Conservation (phyloP, 768 basidiomycete genomes). For the Tricholoma bakamatsutake region DNA sequence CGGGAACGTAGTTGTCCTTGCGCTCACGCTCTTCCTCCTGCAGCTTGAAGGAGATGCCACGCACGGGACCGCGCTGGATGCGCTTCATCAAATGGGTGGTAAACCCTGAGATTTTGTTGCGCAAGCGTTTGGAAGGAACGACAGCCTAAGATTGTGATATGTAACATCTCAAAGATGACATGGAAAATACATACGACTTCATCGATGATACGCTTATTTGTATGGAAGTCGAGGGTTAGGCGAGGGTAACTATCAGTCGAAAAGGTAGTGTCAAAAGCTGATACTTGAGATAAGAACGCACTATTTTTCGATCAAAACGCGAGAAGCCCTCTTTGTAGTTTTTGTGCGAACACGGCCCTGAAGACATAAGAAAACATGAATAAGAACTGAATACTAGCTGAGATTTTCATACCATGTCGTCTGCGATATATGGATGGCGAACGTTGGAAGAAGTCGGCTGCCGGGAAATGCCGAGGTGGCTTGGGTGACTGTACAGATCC, state of each 20-base stretch:
- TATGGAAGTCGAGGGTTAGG: constrained; percentile 98
- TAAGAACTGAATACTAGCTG: not conserved
- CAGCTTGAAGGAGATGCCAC: constrained; percentile 99
- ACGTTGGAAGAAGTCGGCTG: not conserved
- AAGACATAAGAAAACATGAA: not conserved
- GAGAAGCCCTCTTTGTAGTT: constrained; percentile 98
- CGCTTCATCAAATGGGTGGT: constrained; percentile 99
- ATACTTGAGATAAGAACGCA: constrained; percentile 34
- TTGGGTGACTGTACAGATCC: constrained; percentile 34
- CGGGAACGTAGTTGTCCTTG: constrained; percentile 99
- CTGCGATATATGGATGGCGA: constrained; percentile 15
- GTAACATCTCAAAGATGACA: not conserved
- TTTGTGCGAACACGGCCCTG: constrained; percentile 99
- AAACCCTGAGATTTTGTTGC: constrained; percentile 99
- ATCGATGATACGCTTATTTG: constrained; percentile 98
- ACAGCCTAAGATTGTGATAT: constrained; percentile 48
- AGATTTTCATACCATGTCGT: constrained; percentile 46
- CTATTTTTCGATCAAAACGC: constrained; percentile 99
- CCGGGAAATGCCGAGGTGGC: constrained; percentile 38
- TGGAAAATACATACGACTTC: constrained; percentile 62
- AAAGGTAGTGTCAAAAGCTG: constrained; percentile 1
- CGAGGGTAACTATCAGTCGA: constrained; percentile 77
- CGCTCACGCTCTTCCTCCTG: constrained; percentile 99
- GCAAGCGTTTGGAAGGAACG: constrained; percentile 96
- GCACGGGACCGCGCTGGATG: constrained; percentile 96